Evolutionary conservation across 2,329 filamentous ascomycete species (phyloP).

Genomic region (Bipolaris oryzae): DNA sequence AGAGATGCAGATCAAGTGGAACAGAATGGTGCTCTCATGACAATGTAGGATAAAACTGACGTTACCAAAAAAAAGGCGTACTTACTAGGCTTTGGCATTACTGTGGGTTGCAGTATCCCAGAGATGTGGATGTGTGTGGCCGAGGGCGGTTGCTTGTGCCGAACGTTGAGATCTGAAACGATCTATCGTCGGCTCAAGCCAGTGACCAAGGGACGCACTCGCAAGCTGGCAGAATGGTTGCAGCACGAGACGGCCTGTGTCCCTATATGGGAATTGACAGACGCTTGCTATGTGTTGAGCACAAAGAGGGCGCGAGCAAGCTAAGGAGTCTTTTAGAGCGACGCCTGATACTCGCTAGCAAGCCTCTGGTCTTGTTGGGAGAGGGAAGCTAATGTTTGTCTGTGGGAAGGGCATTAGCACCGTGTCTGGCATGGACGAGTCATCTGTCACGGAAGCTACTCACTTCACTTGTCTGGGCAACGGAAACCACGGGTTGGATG

Average conservation of each 20-base stretch:
- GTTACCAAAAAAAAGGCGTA: slow-evolving; percentile 42
- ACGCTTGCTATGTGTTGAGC: slow-evolving; percentile 42
- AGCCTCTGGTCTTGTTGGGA: slow-evolving; percentile 33
- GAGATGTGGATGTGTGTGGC: slow-evolving; percentile 46
- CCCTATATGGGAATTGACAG: slow-evolving; percentile 41
- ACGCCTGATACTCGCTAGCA: slow-evolving; percentile 39
- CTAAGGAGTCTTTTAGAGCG: slow-evolving; percentile 35
- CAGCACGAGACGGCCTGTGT: slow-evolving; percentile 49
- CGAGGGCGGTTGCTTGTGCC: slow-evolving; percentile 42
- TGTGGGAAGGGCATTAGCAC: slow-evolving; percentile 41
- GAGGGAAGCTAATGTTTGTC: slow-evolving; percentile 35
- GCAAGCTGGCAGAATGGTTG: slow-evolving; percentile 40
- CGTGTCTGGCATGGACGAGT: slow-evolving; percentile 25
- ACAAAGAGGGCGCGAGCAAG: slow-evolving; percentile 46
- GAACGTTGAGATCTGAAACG: slow-evolving; percentile 48
- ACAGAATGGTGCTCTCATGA: slow-evolving; percentile 40
- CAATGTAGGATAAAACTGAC: slow-evolving; percentile 33
- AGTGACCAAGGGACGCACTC: slow-evolving; percentile 46
- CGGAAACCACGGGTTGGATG: slow-evolving; percentile 14
- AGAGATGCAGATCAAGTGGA: slow-evolving; percentile 11
- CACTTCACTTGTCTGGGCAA: slow-evolving; percentile 37
- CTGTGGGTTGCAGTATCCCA: slow-evolving; percentile 46
- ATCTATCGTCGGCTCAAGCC: slow-evolving; percentile 42
- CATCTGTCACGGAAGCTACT: slow-evolving; percentile 26
- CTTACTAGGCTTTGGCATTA: slow-evolving; percentile 50